Evolutionary conservation across 208 protist genomes (phyloP).

Genomic region (Trypanosoma brucei): DNA sequence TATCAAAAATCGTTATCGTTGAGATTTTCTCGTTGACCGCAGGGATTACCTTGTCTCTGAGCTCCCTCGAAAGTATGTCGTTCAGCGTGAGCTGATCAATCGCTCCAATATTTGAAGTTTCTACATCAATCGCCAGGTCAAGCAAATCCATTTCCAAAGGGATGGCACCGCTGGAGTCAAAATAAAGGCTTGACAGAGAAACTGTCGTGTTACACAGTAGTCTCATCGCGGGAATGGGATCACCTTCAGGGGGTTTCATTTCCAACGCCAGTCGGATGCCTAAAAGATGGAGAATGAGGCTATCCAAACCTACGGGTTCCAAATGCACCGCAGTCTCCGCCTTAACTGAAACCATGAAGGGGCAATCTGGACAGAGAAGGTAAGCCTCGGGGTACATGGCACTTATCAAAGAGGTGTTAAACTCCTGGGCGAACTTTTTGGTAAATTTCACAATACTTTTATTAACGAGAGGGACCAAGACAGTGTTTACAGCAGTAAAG

Average conservation of each 20-base stretch:
- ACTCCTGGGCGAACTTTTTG: conserved; percentile 9
- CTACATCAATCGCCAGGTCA: conserved; percentile 24
- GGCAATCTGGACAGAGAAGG: conserved; percentile 49
- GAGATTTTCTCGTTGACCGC: conserved; percentile 29
- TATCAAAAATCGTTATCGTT: conserved; percentile 21
- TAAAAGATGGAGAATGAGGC: too few species aligned
- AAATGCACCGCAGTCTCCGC: conserved; percentile 7
- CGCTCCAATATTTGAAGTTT: conserved; percentile 40
- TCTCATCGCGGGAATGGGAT: conserved; percentile 10
- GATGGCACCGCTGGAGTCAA: conserved; percentile 14
- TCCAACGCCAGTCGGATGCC: conserved; percentile 10
- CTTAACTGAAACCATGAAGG: conserved; percentile 22
- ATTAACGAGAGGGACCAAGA: conserved; percentile 21
- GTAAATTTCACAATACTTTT: conserved; percentile 7
- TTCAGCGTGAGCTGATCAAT: conserved; percentile 22
- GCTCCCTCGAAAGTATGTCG: conserved; percentile 11
- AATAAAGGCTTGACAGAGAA: conserved; percentile 23
- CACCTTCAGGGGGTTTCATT: conserved; percentile 11
- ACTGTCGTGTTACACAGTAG: conserved; percentile 24
- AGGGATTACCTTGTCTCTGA: conserved; percentile 32
- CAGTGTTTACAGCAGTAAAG: conserved; percentile 34
- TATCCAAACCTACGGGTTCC: too few species aligned
- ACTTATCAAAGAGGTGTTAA: conserved; percentile 49
- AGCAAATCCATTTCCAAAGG: conserved; percentile 23
- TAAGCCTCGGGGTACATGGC: conserved; percentile 47